Conservation (phyloP, 495 filamentous ascomycete genomes). For the Physcia stellaris region DNA sequence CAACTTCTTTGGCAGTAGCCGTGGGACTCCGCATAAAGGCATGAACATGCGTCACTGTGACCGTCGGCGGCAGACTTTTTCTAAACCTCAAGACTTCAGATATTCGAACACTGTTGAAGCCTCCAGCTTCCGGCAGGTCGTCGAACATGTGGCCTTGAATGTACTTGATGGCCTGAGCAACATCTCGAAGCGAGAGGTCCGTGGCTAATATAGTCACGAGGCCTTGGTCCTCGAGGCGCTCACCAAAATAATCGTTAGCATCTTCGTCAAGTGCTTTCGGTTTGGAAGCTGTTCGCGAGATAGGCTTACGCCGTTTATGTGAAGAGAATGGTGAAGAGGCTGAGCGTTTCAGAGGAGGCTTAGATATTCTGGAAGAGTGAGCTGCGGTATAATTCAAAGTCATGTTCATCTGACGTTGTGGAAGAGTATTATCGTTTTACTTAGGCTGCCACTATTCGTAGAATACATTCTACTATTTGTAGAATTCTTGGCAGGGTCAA, state of each 20-base stretch:
- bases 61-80: conserved; percentile 50
- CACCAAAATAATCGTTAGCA: conserved; percentile 29
- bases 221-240: conserved; percentile 43
- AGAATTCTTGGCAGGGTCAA: no score
- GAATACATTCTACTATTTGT: no score
- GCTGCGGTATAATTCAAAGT: conserved; percentile 19
- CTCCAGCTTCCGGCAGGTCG: conserved; percentile 46
- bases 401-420: no score
- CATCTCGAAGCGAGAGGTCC: conserved; percentile 44
- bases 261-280: conserved; percentile 17
- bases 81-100: conserved; percentile 59
- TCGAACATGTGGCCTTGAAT: conserved; percentile 54
- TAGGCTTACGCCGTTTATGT: conserved; percentile 44
- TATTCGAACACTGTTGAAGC: conserved; percentile 63
- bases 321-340: conserved; percentile 37
- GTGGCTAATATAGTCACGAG: conserved; percentile 35
- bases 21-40: conserved; percentile 52
- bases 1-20: conserved; percentile 58
- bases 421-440: no score
- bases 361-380: conserved; percentile 21
- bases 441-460: no score
- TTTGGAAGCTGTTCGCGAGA: conserved; percentile 21
- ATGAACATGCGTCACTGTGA: conserved; percentile 59
- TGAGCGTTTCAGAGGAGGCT: conserved; percentile 23
- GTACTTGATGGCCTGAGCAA: conserved; percentile 48